Evolutionary conservation across 805 yeast genomes (phyloP).

Genomic region (Clavispora santaluciae): DNA sequence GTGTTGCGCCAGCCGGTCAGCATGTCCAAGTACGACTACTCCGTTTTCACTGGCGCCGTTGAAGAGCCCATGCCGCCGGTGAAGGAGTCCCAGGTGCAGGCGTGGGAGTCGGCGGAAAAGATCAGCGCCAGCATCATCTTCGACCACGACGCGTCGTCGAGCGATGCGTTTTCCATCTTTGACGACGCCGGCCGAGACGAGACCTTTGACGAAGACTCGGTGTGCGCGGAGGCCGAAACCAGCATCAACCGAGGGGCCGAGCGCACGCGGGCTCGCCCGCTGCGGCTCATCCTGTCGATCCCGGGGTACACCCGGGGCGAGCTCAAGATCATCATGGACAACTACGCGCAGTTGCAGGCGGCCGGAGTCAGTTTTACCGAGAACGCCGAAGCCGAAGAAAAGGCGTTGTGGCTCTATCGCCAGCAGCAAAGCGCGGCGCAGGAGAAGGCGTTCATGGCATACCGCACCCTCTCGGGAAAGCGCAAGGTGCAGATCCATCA

Average conservation of each 20-base stretch:
- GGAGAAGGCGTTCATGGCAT: slow-evolving; percentile 30
- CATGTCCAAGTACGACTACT: slow-evolving; percentile 32
- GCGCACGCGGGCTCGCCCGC: not conserved
- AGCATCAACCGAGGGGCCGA: slow-evolving; percentile 2
- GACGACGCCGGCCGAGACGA: slow-evolving; percentile 8
- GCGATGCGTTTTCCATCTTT: slow-evolving; percentile 8
- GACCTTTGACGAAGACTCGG: slow-evolving; percentile 4
- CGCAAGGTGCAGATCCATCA: slow-evolving; percentile 37
- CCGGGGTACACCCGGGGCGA: slow-evolving; percentile 39
- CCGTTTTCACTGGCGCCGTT: slow-evolving; percentile 23
- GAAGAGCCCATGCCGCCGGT: slow-evolving; percentile 25
- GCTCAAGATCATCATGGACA: slow-evolving; percentile 20
- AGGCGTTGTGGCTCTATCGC: slow-evolving; percentile 23
- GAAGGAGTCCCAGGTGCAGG: slow-evolving; percentile 38
- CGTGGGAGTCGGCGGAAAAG: slow-evolving; percentile 44
- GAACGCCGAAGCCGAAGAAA: slow-evolving; percentile 19
- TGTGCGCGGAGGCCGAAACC: slow-evolving; percentile 3
- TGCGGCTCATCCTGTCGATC: slow-evolving; percentile 22
- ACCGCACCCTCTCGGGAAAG: slow-evolving; percentile 29
- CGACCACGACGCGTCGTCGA: slow-evolving; percentile 23
- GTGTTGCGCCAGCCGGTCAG: slow-evolving; percentile 30
- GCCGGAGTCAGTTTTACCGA: slow-evolving; percentile 4
- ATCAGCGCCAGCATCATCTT: slow-evolving; percentile 33
- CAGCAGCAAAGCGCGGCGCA: slow-evolving; percentile 28
- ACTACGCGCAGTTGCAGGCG: slow-evolving; percentile 13